These are phyloP conservation scores for Allantophomopsis cytisporea DNA, from an alignment of 2,329 filamentous ascomycete species.

Conservation along the genomic window DNA sequence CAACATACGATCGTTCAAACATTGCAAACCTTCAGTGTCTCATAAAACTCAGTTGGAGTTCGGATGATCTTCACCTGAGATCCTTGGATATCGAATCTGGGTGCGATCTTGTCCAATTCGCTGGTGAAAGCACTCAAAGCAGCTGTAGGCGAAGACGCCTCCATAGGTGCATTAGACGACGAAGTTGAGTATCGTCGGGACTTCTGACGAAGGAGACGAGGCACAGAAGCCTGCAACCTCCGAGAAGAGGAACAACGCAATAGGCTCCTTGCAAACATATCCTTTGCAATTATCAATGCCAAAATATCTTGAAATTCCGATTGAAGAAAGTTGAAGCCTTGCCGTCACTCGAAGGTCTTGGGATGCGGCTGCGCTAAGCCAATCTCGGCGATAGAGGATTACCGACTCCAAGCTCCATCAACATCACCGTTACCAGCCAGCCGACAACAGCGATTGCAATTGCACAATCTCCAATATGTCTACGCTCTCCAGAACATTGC, in stretches of 20 bases:
- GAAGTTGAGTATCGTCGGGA: constrained; percentile 13
- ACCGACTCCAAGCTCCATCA: no score
- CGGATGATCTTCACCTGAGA: constrained; percentile 69
- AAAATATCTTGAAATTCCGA: no score
- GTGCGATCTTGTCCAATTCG: constrained; percentile 79
- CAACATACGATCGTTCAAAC: not conserved
- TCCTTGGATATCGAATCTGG: constrained; percentile 76
- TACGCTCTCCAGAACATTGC: constrained; percentile 72
- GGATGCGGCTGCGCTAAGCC: no score
- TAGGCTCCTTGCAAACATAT: constrained; percentile 21
- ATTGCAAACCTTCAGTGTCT: constrained; percentile 61
- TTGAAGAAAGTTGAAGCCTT: no score
- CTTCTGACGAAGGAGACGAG: constrained; percentile 9
- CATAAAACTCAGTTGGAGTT: constrained; percentile 81
- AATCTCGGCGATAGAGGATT: no score
- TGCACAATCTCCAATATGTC: constrained; percentile 55
- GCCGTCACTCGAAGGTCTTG: no score
- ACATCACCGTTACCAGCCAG: no score
- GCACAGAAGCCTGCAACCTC: constrained; percentile 9
- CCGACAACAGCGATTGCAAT: not conserved
- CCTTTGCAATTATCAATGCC: not conserved
- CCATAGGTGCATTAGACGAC: constrained; percentile 5
- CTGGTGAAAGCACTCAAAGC: constrained; percentile 45
- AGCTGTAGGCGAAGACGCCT: constrained; percentile 30
- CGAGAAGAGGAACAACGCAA: constrained; percentile 18